phyloP scores from a whole-genome alignment of 345 rosid genomes.

The Citrus reticulata region DNA sequence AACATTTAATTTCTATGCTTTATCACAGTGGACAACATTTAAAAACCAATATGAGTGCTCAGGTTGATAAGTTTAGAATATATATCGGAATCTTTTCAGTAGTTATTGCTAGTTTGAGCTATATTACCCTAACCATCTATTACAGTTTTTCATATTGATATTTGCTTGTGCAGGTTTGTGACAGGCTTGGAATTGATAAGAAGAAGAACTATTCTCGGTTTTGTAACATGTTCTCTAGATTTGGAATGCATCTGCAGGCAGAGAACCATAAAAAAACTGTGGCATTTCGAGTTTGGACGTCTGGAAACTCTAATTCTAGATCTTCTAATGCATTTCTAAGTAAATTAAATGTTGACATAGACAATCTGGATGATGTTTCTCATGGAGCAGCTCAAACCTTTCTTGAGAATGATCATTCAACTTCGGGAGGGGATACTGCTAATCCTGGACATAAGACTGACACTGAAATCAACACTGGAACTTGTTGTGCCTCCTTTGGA shows the following conservation, averaged over 20 bases:
- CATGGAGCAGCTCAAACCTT: conserved; percentile 29
- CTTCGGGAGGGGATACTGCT: conserved; percentile 34
- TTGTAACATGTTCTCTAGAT: conserved; percentile 56
- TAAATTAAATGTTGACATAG: conserved; percentile 29
- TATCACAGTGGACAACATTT: background rate
- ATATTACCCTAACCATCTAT: background rate
- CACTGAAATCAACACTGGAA: conserved; percentile 34
- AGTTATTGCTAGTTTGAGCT: background rate
- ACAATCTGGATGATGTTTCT: conserved; percentile 26
- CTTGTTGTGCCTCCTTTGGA: conserved; percentile 27
- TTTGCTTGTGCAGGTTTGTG: conserved; percentile 55
- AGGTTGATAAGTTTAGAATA: background rate
- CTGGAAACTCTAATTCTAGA: conserved; percentile 41
- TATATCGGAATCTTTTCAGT: background rate
- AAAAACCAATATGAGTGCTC: background rate
- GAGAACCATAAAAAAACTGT: conserved; percentile 64
- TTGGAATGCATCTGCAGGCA: conserved; percentile 71
- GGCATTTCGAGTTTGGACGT: conserved; percentile 74
- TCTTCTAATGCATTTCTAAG: conserved; percentile 42
- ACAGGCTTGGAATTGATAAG: conserved; percentile 79
- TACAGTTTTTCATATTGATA: conserved; percentile 3
- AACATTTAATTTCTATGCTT: background rate
- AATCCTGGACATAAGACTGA: conserved; percentile 32
- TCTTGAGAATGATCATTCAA: conserved; percentile 32
- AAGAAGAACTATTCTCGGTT: conserved; percentile 72